These are phyloP conservation scores for Phytophthora tentaculata DNA, from an alignment of 352 stramenopile species.

Conservation along the genomic window DNA sequence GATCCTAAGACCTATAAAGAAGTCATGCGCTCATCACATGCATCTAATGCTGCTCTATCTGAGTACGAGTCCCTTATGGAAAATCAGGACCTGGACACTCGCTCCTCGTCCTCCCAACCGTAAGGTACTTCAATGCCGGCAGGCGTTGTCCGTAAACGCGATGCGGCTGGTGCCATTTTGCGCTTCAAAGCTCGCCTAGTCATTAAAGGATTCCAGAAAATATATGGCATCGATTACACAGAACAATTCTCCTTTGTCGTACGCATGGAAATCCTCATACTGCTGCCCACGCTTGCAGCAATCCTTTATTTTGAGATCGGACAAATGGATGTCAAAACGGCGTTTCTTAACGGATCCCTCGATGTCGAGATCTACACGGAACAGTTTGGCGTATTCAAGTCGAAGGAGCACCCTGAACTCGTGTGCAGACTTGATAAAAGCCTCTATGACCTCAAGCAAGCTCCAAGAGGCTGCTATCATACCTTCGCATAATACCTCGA, in stretches of 20 bases:
- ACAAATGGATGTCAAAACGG: conserved; percentile 8
- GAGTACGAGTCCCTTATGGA: not conserved
- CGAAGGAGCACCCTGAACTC: not conserved
- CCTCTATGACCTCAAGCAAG: not conserved
- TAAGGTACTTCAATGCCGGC: conserved; percentile 2
- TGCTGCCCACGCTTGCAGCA: conserved; percentile 8
- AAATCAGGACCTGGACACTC: conserved; percentile 1
- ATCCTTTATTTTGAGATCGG: conserved; percentile 7
- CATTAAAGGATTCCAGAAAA: not conserved
- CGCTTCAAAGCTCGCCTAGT: not conserved
- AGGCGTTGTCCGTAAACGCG: conserved; percentile 1
- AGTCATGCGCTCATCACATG: not conserved
- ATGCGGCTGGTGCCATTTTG: not conserved
- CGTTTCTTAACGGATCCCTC: not conserved
- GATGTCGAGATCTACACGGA: not conserved
- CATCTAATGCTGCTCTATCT: not conserved
- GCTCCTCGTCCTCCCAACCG: not conserved
- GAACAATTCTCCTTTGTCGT: conserved; percentile 9
- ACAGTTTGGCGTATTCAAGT: not conserved
- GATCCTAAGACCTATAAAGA: not conserved
- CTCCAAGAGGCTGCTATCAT: not conserved
- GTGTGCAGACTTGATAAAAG: not conserved
- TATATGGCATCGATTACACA: not conserved
- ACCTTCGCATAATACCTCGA: not conserved
- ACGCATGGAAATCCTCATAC: conserved; percentile 11